Evolutionary conservation across 352 stramenopile species (phyloP).

Genomic region (Blastocystis sp.): DNA sequence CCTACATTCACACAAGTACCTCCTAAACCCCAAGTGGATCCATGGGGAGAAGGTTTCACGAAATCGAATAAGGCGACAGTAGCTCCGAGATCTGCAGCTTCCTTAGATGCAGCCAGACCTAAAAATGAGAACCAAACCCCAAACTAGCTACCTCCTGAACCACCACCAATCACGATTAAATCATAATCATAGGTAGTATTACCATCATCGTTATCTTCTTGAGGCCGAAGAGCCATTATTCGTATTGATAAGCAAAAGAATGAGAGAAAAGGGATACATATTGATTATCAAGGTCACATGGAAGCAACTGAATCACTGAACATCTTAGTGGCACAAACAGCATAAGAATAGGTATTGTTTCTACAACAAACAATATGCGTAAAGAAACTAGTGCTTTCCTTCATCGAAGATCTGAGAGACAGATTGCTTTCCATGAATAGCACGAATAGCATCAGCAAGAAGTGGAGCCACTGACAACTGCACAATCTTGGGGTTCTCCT

Average conservation of each 20-base stretch:
- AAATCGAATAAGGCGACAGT: conserved; percentile 91
- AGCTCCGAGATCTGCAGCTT: conserved; percentile 81
- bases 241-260: neutral
- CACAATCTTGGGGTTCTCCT: conserved; percentile 88
- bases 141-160: neutral
- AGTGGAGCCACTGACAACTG: conserved; percentile 93
- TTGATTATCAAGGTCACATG: neutral
- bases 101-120: conserved; percentile 85
- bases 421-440: conserved; percentile 98
- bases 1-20: conserved; percentile 97
- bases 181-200: conserved; percentile 7
- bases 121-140: neutral
- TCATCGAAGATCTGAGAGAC: conserved; percentile 98
- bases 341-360: neutral
- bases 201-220: conserved; percentile 25
- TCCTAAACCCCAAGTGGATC: conserved; percentile 80
- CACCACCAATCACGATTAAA: conserved; percentile 15
- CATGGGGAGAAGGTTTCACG: conserved; percentile 80
- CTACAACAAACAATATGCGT: conserved; percentile 18
- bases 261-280: neutral
- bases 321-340: neutral
- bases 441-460: conserved; percentile 95
- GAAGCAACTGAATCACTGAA: neutral
- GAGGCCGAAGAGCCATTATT: neutral
- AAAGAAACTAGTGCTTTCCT: conserved; percentile 2